These are phyloP conservation scores for Diutina siamensis DNA, from an alignment of 1,139 yeast species.

Conservation along the genomic window DNA sequence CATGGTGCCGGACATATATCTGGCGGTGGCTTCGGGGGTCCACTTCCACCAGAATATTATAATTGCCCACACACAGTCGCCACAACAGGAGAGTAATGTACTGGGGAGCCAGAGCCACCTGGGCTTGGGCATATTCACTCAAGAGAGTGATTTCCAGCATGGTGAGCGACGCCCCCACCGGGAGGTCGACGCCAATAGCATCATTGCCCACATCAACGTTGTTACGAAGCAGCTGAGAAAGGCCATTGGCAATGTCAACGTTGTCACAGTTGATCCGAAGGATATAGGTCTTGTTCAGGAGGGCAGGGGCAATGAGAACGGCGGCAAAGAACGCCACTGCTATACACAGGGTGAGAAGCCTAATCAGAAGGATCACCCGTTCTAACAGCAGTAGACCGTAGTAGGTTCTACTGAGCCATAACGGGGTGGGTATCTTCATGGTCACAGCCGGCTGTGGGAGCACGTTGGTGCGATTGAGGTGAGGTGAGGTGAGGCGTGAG, in stretches of 20 bases:
- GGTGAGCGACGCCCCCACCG: slow-evolving; percentile 5
- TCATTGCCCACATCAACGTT: neutral
- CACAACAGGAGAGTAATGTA: neutral
- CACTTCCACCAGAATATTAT: neutral
- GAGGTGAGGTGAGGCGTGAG: too few relatives aligned
- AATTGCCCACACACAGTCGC: slow-evolving; percentile 3
- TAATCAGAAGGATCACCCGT: neutral
- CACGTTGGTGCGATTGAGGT: too few relatives aligned
- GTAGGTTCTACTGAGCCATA: neutral
- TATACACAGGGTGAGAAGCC: neutral
- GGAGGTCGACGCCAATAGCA: neutral
- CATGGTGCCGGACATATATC: neutral
- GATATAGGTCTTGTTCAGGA: neutral
- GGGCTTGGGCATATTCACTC: neutral
- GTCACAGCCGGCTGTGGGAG: neutral
- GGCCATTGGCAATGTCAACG: slow-evolving; percentile 1
- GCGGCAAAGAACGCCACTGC: neutral
- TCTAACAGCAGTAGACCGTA: neutral
- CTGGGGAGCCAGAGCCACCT: slow-evolving; percentile 6
- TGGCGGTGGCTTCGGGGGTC: neutral
- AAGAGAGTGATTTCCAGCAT: slow-evolving; percentile 1
- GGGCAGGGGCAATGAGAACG: neutral
- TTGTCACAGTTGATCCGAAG: slow-evolving; percentile 5
- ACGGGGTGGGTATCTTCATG: neutral
- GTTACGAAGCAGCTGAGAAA: neutral